These are phyloP conservation scores for Eutrema salsugineum DNA, from an alignment of 441 rosid species.

Conservation along the genomic window DNA sequence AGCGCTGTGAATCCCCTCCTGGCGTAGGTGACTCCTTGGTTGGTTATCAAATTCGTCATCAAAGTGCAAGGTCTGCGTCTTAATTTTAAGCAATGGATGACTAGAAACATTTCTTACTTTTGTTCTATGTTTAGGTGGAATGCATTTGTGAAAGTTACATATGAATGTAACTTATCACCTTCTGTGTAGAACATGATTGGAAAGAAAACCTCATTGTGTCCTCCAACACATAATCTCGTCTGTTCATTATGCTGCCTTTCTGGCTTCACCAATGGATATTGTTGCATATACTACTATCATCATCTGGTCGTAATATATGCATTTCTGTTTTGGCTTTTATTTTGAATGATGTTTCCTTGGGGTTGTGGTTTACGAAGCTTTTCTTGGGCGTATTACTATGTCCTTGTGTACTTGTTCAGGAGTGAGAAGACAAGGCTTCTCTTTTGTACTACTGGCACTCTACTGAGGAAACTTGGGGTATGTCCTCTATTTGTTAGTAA, in stretches of 20 bases:
- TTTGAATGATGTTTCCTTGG: background rate
- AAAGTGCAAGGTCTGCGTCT: constrained; percentile 68
- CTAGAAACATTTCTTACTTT: background rate
- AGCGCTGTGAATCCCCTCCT: constrained; percentile 88
- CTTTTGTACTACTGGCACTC: constrained; percentile 93
- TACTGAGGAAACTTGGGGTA: constrained; percentile 86
- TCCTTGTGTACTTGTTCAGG: constrained; percentile 45
- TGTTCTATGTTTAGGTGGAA: background rate
- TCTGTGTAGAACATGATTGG: background rate
- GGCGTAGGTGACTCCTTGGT: constrained; percentile 80
- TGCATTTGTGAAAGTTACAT: background rate
- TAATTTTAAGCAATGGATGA: background rate
- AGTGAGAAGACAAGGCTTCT: constrained; percentile 87
- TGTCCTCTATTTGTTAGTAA: constrained; percentile 1
- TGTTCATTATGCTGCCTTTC: background rate
- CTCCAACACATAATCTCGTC: background rate
- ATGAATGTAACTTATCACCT: background rate
- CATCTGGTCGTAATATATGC: background rate
- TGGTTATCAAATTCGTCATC: constrained; percentile 98
- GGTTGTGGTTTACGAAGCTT: background rate
- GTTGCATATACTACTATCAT: too few species aligned
- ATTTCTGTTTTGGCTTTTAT: background rate
- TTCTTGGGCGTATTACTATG: background rate
- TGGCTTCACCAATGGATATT: too few species aligned
- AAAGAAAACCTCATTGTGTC: background rate